Percentiles rank a stretch among this genome's conserved stretches.
These are phyloP conservation scores for Solanum arcanum DNA, from an alignment of 257 asterid species.

Conservation along the genomic window DNA sequence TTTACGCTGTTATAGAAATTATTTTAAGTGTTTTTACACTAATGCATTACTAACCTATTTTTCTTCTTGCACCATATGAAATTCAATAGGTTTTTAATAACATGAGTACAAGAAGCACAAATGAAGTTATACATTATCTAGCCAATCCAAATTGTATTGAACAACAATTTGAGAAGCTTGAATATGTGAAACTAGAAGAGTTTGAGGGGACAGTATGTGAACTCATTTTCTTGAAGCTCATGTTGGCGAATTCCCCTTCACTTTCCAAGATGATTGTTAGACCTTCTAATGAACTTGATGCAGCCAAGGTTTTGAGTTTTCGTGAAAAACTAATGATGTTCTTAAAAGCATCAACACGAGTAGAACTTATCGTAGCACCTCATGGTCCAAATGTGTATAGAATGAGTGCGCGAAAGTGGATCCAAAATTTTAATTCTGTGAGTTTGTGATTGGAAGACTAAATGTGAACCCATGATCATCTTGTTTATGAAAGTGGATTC, in stretches of 20 bases:
- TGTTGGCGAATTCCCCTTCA: not conserved
- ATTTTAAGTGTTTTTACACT: not conserved
- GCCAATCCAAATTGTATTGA: not conserved
- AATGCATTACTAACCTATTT: not conserved
- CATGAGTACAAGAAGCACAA: not conserved
- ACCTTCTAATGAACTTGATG: not conserved
- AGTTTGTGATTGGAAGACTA: not conserved
- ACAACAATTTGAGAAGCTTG: not conserved
- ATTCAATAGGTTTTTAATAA: not conserved
- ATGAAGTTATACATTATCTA: not conserved
- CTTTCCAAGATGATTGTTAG: not conserved
- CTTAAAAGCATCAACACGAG: not conserved
- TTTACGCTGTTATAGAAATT: not conserved
- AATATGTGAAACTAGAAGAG: not conserved
- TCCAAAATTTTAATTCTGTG: not conserved
- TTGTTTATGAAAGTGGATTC: not conserved
- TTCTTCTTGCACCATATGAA: not conserved
- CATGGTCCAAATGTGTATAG: not conserved
- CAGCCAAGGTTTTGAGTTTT: not conserved
- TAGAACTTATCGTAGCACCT: not conserved
- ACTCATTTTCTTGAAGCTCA: not conserved
- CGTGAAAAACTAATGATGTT: not conserved
- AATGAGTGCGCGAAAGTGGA: not conserved
- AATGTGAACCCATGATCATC: not conserved
- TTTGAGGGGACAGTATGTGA: not conserved